Evolutionary conservation across 805 yeast species (phyloP).

Genomic region (Candida ficus): DNA sequence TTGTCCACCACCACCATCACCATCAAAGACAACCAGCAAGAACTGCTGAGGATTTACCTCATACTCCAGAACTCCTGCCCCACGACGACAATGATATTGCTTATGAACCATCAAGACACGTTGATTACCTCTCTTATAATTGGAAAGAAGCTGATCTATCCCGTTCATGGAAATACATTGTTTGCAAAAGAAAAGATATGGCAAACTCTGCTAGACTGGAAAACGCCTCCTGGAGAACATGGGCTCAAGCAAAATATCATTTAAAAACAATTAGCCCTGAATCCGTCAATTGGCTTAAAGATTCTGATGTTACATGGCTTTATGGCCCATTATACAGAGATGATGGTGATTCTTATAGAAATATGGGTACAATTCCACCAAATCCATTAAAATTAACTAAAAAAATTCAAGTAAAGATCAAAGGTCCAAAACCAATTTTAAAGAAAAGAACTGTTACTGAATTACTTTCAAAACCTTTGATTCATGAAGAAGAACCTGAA

Average conservation of each 20-base stretch:
- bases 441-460: conserved; percentile 85
- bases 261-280: conserved; percentile 84
- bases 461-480: conserved; percentile 52
- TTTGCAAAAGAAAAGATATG: conserved; percentile 72
- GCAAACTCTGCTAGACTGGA: conserved; percentile 79
- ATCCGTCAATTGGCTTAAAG: conserved; percentile 92
- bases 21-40: too few species aligned
- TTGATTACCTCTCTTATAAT: conserved; percentile 89
- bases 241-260: conserved; percentile 87
- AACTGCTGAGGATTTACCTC: conserved; percentile 28
- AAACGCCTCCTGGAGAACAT: conserved; percentile 95
- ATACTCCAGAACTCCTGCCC: conserved; percentile 21
- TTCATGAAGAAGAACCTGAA: not conserved
- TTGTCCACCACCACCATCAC: too few species aligned
- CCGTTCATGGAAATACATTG: conserved; percentile 93
- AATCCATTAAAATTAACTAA: conserved; percentile 17
- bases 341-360: too few species aligned
- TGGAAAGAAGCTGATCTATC: conserved; percentile 95
- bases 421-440: conserved; percentile 71
- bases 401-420: conserved; percentile 11
- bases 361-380: conserved; percentile 25
- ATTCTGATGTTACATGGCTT: conserved; percentile 95
- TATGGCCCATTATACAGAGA: conserved; percentile 68
- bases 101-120: conserved; percentile 82
- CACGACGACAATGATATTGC: conserved; percentile 82